phyloP scores from a whole-genome alignment of 1,139 yeast species.

The Candida frijolesensis region DNA sequence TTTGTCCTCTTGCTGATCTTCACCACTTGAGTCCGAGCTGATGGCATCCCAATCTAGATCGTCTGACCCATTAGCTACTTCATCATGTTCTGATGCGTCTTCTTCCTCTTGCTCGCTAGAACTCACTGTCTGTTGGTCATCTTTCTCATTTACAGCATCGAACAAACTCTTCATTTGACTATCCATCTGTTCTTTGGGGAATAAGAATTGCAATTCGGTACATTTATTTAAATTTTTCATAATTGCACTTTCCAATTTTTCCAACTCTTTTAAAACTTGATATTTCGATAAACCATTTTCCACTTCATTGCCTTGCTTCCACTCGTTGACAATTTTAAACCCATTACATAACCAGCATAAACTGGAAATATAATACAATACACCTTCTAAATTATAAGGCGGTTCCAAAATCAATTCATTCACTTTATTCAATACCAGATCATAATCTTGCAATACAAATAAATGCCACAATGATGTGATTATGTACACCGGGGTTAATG shows the following conservation, averaged over 20 bases:
- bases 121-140: slow-evolving; percentile 1
- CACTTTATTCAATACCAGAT: slow-evolving; percentile 29
- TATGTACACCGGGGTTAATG: slow-evolving; percentile 41
- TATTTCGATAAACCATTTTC: slow-evolving; percentile 5
- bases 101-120: slow-evolving; percentile 9
- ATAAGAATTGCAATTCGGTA: slow-evolving; percentile 29
- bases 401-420: slow-evolving; percentile 45
- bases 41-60: slow-evolving; percentile 13
- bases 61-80: not conserved
- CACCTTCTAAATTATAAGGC: slow-evolving; percentile 49
- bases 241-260: slow-evolving; percentile 21
- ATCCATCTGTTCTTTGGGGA: slow-evolving; percentile 28
- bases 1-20: not conserved
- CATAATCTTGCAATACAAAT: slow-evolving; percentile 28
- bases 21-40: slow-evolving; percentile 9
- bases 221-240: slow-evolving; percentile 29
- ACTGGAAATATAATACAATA: slow-evolving; percentile 35
- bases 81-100: not conserved
- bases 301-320: slow-evolving; percentile 4
- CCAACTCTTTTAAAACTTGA: slow-evolving; percentile 12
- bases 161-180: slow-evolving; percentile 14
- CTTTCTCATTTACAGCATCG: not conserved
- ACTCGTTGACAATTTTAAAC: slow-evolving; percentile 16
- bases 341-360: slow-evolving; percentile 29
- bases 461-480: slow-evolving; percentile 40